phyloP scores from a whole-genome alignment of 2,329 filamentous ascomycete species.

The Colletotrichum falcatum region DNA sequence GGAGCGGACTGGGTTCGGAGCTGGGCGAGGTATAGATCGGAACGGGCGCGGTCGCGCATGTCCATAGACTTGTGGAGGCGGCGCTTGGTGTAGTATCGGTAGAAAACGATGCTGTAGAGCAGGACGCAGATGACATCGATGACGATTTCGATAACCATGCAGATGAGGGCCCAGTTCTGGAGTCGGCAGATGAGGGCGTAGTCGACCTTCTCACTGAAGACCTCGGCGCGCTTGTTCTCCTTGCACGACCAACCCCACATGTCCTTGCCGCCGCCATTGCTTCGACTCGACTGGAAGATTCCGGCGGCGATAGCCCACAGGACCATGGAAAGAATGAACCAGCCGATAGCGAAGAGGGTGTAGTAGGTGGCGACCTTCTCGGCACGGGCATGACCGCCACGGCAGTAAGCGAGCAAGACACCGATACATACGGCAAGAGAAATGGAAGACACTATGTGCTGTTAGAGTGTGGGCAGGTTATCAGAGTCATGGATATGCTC shows the following conservation, averaged over 20 bases:
- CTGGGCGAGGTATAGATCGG: slow-evolving; percentile 92
- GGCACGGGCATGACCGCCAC: slow-evolving; percentile 86
- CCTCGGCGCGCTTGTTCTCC: slow-evolving; percentile 81
- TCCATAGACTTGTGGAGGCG: slow-evolving; percentile 98
- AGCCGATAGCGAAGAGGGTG: slow-evolving; percentile 90
- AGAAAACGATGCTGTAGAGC: slow-evolving; percentile 95
- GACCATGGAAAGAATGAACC: slow-evolving; percentile 92
- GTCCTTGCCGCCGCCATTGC: slow-evolving; percentile 80
- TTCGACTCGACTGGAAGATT: slow-evolving; percentile 82
- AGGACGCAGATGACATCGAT: slow-evolving; percentile 91
- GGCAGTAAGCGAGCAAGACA: slow-evolving; percentile 88
- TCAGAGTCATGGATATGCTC: neutral
- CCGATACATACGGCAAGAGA: slow-evolving; percentile 83
- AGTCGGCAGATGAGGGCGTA: slow-evolving; percentile 94
- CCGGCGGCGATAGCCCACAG: slow-evolving; percentile 93
- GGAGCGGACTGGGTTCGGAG: slow-evolving; percentile 88
- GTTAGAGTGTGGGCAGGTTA: neutral
- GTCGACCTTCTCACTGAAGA: slow-evolving; percentile 85
- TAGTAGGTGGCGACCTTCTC: slow-evolving; percentile 97
- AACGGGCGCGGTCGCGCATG: slow-evolving; percentile 90
- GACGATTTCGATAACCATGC: slow-evolving; percentile 96
- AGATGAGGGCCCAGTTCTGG: slow-evolving; percentile 95
- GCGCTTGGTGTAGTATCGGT: slow-evolving; percentile 97
- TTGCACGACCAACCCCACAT: slow-evolving; percentile 99
- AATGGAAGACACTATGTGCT: slow-evolving; percentile 72